A percentile compares a stretch with the other conserved stretches of the same genome.
These are phyloP conservation scores for Calonectria hongkongensis DNA, from an alignment of 2,329 filamentous ascomycete genomes.

Conservation along the genomic window DNA sequence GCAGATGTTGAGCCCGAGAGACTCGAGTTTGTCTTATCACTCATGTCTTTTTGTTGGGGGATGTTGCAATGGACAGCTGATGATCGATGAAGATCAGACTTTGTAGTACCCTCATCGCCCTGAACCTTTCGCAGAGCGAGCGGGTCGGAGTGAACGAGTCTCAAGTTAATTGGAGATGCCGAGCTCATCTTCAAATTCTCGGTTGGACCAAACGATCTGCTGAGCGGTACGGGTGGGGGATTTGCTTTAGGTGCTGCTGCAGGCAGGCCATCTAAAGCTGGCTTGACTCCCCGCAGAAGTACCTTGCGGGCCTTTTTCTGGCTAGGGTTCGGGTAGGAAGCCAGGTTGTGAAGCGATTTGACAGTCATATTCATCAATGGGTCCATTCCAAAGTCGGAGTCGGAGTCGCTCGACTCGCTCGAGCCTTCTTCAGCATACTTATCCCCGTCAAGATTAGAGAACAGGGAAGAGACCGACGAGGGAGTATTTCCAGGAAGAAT, in stretches of 20 bases:
- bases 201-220: constrained; percentile 28
- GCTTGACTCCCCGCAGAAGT: constrained; percentile 60
- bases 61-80: constrained; percentile 35
- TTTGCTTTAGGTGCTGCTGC: constrained; percentile 36
- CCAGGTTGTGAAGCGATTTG: constrained; percentile 72
- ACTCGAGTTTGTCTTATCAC: constrained; percentile 42
- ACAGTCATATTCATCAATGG: constrained; percentile 63
- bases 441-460: constrained; percentile 45
- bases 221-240: constrained; percentile 37
- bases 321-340: constrained; percentile 73
- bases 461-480: constrained; percentile 45
- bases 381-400: constrained; percentile 55
- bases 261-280: constrained; percentile 44
- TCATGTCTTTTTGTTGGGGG: constrained; percentile 39
- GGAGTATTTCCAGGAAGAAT: constrained; percentile 55
- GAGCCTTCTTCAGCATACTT: constrained; percentile 47
- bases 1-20: constrained; percentile 39
- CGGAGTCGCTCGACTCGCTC: constrained; percentile 57
- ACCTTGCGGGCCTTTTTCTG: constrained; percentile 71
- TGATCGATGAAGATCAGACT: constrained; percentile 30
- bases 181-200: constrained; percentile 39
- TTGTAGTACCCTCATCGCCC: constrained; percentile 39
- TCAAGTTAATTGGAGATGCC: constrained; percentile 27
- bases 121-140: constrained; percentile 31
- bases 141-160: constrained; percentile 41